Base-by-base conservation (phyloP, 805 yeast species). In the Zygotorulaspora florentina region DNA sequence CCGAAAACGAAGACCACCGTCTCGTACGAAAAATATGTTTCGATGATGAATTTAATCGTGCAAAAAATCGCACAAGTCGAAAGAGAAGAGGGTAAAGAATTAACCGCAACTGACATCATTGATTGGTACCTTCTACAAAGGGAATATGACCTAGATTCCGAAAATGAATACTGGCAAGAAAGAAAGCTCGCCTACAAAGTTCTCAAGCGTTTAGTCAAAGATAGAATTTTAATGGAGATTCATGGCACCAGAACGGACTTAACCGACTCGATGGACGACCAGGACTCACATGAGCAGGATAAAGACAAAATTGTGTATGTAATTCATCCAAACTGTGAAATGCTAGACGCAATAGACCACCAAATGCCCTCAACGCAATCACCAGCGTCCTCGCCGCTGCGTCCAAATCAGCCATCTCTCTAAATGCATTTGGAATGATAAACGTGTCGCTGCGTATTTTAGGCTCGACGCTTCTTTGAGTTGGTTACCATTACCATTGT, bases 21-120 rank as follows among this genome's bases (percentile, higher is more conserved):
- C 43, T 74, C 96, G 1, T 88, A 88, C 63, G 97, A 91, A 60
- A 86, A 85, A 64, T 91, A 88, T 64, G 83, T 85, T 25, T 75
- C 81, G 38, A 86, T 90, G 73, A 86, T 87, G 83, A 86, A 87
- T 62, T 65, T 83, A 49, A 71, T 90, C 52, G 89, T 90, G 23
- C 73, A 76, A 42, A 78, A 79, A 56, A 78, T 85, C 9, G 72
- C 79, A n/a, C 79, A 77, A 45, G 76, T 75, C 47, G 81, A 79
- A 47, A 75, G 71, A 28, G 64, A 64, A 2, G 73, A 68, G 10
- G 71, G 76, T 3, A 75, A 72, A 23, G 96, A 95, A 8, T 67
- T 86, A 46, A 78, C 85, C 0, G 83, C 81, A 3, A 79, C 76
- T 6, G 81, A 80, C 30, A 69, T 93, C 40, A 79, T 83, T n/a